A percentile compares a stretch with the other conserved stretches of the same genome.
Evolutionary conservation across 495 filamentous ascomycete species (phyloP).

Genomic region (Xylaria sp.): DNA sequence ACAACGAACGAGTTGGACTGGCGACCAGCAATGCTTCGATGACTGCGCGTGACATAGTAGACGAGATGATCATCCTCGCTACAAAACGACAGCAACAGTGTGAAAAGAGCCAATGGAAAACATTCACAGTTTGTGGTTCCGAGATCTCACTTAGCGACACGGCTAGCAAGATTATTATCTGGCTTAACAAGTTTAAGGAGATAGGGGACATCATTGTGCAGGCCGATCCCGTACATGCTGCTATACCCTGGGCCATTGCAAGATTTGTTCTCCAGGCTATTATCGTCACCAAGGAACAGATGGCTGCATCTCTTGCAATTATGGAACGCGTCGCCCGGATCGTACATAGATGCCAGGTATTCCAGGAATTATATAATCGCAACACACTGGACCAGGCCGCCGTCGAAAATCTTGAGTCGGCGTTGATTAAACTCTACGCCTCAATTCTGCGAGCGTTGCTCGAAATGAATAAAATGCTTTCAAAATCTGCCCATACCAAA

Average conservation of each 20-base stretch:
- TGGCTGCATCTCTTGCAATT: constrained; percentile 8
- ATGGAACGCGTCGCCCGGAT: constrained; percentile 25
- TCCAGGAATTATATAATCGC: constrained; percentile 22
- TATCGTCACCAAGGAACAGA: constrained; percentile 24
- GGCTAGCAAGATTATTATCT: constrained; percentile 35
- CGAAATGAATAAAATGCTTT: constrained; percentile 16
- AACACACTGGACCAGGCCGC: not conserved
- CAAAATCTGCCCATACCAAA: not conserved
- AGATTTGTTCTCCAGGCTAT: constrained; percentile 48
- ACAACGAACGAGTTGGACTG: no score
- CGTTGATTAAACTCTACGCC: constrained; percentile 14
- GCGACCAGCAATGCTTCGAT: no score
- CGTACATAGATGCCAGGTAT: constrained; percentile 26
- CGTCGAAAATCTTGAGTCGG: constrained; percentile 14
- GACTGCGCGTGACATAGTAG: no score
- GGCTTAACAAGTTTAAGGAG: constrained; percentile 50
- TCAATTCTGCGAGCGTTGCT: constrained; percentile 7
- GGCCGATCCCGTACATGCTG: constrained; percentile 52
- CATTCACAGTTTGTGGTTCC: no score
- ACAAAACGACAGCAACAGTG: no score
- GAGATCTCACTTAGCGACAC: no score
- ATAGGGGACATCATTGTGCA: constrained; percentile 49
- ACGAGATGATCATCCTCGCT: no score
- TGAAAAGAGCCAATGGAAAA: no score
- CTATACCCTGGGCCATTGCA: constrained; percentile 56